Base-by-base conservation (phyloP, 805 yeast genomes). In the Helenozyma baotianmanensis region DNA sequence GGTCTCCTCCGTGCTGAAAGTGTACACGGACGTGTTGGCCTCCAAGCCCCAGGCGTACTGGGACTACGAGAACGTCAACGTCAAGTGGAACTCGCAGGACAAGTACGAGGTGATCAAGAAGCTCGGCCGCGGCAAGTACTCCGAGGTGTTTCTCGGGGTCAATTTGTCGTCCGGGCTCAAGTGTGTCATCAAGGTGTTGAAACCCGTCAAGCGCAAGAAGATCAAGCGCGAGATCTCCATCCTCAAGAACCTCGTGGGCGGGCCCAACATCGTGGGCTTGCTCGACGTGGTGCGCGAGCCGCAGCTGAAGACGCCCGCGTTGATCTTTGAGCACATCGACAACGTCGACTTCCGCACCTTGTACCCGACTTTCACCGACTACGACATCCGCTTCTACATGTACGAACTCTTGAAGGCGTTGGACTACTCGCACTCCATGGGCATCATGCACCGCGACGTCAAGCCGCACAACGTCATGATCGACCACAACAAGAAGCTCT, bases 381-480 rank as follows among this genome's bases (percentile, higher is more conserved):
- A 64, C 30, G 96, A 89, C 52, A 78, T 88, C 42, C 82, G 87
- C 47, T 86, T 70, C 64, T 88, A 89, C 57, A 82, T 88, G 72
- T 77, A 75, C 41, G 86, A 86, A 58, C 66, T 88, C 35, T 69
- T 89, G 42, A 79, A 74, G 48, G 96, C 96, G 9, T 68, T 89
- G 46, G 95, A 89, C 54, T 89, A 76, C 56, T 80, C 89, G 24
- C 97, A 89, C 60, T 84, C 95, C 9, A 83, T 83, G 87, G 97
- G 97, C 14, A 86, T 89, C 40, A 88, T 89, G 79, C 97, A 89
- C 54, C 72, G 97, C 55, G 97, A 89, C 60, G 96, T 89, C 35
- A 89, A 89, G 59, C 97, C 97, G 9, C 95, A 89, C 51, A 89
- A 89, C 58, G 84, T 89, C 43, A 89, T 89, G 96, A 89, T 89